Conservation (phyloP, 768 basidiomycete species). For the Tulasnella sp. region DNA sequence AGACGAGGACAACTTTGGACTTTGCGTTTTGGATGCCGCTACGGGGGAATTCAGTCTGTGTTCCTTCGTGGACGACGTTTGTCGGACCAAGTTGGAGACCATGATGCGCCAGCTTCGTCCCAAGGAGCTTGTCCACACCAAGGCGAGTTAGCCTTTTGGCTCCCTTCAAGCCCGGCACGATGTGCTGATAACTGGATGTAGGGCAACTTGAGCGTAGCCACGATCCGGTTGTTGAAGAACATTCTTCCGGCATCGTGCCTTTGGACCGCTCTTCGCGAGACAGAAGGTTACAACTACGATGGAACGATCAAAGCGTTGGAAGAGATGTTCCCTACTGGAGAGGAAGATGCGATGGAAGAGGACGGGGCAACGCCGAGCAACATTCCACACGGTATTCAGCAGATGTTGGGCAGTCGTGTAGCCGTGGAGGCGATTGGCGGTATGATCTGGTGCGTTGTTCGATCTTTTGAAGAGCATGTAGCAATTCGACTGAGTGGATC, state of each 20-base stretch:
- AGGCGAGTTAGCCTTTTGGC: slow-evolving; percentile 38
- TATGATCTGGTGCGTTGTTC: slow-evolving; percentile 67
- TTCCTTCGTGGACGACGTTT: slow-evolving; percentile 83
- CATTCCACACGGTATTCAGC: slow-evolving; percentile 62
- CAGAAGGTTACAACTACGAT: slow-evolving; percentile 74
- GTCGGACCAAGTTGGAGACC: slow-evolving; percentile 87
- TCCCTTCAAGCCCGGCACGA: neutral
- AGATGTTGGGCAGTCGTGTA: slow-evolving; percentile 49
- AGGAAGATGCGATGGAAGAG: slow-evolving; percentile 37
- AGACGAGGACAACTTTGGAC: slow-evolving; percentile 54
- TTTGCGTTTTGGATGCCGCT: slow-evolving; percentile 87
- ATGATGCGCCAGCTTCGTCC: slow-evolving; percentile 81
- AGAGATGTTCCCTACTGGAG: slow-evolving; percentile 42
- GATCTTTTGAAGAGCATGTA: too few species aligned
- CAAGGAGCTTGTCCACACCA: slow-evolving; percentile 80
- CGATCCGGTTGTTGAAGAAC: slow-evolving; percentile 68
- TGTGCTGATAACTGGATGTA: slow-evolving; percentile 25
- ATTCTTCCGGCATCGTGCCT: slow-evolving; percentile 70
- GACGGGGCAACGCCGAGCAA: slow-evolving; percentile 25
- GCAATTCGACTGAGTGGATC: neutral
- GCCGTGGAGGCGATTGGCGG: slow-evolving; percentile 82
- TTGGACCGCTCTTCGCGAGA: slow-evolving; percentile 75
- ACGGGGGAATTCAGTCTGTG: slow-evolving; percentile 93
- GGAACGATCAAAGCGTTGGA: slow-evolving; percentile 58
- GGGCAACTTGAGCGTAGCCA: slow-evolving; percentile 79